Conservation (phyloP, 768 basidiomycete genomes). For the Peribolospora baueri region DNA sequence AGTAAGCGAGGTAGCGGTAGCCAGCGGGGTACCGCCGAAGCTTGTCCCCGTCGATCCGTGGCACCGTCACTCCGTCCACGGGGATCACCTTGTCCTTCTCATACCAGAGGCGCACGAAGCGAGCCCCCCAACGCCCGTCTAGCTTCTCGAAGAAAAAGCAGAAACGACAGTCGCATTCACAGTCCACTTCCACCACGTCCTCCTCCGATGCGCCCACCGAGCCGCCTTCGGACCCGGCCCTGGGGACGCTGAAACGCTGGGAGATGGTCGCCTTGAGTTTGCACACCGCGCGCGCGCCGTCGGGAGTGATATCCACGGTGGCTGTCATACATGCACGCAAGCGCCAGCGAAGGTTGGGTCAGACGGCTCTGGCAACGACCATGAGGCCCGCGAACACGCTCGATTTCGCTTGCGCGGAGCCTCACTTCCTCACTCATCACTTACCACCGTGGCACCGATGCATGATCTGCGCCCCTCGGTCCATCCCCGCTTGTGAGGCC, state of each 20-base stretch:
- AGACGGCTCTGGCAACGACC: no score
- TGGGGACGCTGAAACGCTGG: neutral
- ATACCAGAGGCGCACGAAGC: neutral
- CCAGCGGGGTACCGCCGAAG: constrained; percentile 1
- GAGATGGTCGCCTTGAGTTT: neutral
- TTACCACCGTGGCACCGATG: neutral
- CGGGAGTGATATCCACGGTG: neutral
- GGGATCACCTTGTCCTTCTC: neutral
- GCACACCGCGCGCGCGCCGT: neutral
- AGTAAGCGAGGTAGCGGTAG: neutral
- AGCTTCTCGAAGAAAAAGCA: neutral
- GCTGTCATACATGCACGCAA: no score
- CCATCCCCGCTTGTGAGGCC: neutral
- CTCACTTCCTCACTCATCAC: no score
- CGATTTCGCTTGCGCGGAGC: no score
- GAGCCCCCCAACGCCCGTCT: neutral
- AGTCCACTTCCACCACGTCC: neutral
- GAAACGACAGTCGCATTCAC: neutral
- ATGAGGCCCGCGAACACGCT: no score
- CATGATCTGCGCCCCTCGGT: neutral
- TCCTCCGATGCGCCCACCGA: no score
- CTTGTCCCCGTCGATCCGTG: constrained; percentile 1
- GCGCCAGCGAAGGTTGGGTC: no score
- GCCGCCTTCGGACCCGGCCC: no score
- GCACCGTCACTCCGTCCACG: constrained; percentile 1